phyloP scores from a whole-genome alignment of 495 filamentous ascomycete genomes.

The Rusavskia elegans region DNA sequence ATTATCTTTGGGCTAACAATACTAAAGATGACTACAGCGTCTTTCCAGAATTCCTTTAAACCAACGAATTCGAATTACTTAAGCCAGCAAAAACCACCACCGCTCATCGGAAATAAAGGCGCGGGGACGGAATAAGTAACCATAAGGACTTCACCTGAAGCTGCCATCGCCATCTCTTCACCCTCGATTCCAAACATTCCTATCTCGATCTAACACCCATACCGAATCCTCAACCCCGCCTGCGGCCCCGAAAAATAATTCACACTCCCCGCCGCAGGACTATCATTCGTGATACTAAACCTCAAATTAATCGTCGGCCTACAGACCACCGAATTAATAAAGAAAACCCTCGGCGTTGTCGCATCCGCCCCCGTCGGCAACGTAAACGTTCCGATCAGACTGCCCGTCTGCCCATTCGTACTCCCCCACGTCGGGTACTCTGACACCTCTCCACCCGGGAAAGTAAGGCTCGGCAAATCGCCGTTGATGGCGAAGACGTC shows the following conservation, averaged over 20 bases:
- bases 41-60: no score
- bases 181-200: no score
- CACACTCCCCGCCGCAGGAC: background rate
- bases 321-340: background rate
- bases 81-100: no score
- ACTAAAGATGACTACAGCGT: no score
- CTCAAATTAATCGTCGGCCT: background rate
- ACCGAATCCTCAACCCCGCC: constrained; percentile 3
- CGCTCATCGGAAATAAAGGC: no score
- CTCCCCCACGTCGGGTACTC: background rate
- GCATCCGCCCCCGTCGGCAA: background rate
- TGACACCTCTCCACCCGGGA: background rate
- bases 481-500: constrained; percentile 1
- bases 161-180: no score
- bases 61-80: no score
- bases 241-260: background rate
- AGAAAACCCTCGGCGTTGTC: background rate
- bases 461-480: background rate
- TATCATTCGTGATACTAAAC: constrained; percentile 2
- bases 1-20: no score
- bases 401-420: background rate
- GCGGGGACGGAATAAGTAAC: no score
- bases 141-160: no score
- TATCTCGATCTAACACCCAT: background rate
- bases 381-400: constrained; percentile 3